phyloP scores from a whole-genome alignment of 257 asterid genomes.

The Solanum bulbocastanum region DNA sequence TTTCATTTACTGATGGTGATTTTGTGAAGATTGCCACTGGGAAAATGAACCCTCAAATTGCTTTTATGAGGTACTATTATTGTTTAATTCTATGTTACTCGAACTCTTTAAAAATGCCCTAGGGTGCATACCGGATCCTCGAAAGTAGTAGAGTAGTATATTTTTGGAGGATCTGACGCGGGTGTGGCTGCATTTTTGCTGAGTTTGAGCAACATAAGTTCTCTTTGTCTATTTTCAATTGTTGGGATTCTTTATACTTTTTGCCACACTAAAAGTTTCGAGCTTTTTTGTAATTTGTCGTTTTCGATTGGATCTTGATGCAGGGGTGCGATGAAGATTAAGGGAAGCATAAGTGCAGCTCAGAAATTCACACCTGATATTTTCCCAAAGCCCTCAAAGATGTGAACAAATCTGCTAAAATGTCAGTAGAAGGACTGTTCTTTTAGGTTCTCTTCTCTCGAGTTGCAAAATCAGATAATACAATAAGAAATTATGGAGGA shows the following conservation, averaged over 20 bases:
- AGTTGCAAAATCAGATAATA: background rate
- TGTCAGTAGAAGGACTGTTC: background rate
- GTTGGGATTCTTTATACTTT: background rate
- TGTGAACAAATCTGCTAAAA: conserved; percentile 33
- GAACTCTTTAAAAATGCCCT: background rate
- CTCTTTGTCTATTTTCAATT: background rate
- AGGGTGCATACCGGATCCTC: background rate
- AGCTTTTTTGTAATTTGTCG: background rate
- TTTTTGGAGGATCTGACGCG: background rate
- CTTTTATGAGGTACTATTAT: conserved; percentile 45
- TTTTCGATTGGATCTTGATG: background rate
- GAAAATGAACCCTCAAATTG: conserved; percentile 48
- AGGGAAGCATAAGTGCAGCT: conserved; percentile 89
- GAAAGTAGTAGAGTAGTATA: background rate
- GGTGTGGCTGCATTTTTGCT: background rate
- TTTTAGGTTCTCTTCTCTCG: background rate
- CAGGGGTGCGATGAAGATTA: conserved; percentile 86
- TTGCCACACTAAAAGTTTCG: background rate
- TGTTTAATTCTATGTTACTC: background rate
- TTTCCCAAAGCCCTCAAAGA: conserved; percentile 92
- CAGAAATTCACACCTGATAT: conserved; percentile 90
- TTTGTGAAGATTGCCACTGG: conserved; percentile 35
- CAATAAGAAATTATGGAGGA: background rate
- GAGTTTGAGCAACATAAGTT: background rate
- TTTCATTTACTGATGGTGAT: conserved; percentile 80